Evolutionary conservation across 352 stramenopile species (phyloP).

Genomic region (Phytopythium chamaehyphon): DNA sequence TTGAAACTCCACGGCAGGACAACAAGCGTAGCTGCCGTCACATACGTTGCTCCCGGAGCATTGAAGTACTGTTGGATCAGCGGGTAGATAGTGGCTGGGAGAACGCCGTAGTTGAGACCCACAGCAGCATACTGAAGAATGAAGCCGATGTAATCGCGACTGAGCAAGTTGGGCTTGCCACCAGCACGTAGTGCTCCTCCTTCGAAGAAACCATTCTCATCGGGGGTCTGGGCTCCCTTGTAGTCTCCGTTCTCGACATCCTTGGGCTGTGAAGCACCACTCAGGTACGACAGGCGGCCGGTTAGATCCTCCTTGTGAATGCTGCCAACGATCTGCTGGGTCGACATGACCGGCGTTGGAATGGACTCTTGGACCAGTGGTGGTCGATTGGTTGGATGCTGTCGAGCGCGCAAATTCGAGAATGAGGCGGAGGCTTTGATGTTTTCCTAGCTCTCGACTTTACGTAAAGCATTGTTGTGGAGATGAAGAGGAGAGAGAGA

Average conservation of each 20-base stretch:
- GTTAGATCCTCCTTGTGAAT: slow-evolving; percentile 10
- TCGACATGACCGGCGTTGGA: slow-evolving; percentile 1
- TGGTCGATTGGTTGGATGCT: too few relatives aligned
- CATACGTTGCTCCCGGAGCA: slow-evolving; percentile 17
- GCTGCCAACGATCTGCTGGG: not conserved
- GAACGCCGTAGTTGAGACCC: slow-evolving; percentile 37
- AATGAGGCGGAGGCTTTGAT: too few relatives aligned
- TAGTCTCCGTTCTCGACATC: slow-evolving; percentile 15
- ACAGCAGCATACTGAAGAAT: slow-evolving; percentile 45
- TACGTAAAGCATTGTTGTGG: too few relatives aligned
- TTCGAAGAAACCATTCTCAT: slow-evolving; percentile 22
- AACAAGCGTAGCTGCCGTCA: slow-evolving; percentile 24
- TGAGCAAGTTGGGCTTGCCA: slow-evolving; percentile 26
- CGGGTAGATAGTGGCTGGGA: slow-evolving; percentile 35
- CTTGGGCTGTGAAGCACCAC: slow-evolving; percentile 14
- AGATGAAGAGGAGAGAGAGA: too few relatives aligned
- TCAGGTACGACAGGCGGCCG: slow-evolving; percentile 18
- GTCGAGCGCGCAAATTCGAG: too few relatives aligned
- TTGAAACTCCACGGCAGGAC: slow-evolving; percentile 38
- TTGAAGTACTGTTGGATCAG: slow-evolving; percentile 28
- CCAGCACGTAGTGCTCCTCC: slow-evolving; percentile 35
- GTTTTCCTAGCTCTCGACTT: too few relatives aligned
- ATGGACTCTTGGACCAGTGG: too few relatives aligned
- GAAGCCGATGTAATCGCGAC: slow-evolving; percentile 36
- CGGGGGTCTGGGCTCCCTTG: slow-evolving; percentile 18